These are phyloP conservation scores for Nicotiana tomentosiformis DNA, from an alignment of 257 asterid species.

Conservation along the genomic window DNA sequence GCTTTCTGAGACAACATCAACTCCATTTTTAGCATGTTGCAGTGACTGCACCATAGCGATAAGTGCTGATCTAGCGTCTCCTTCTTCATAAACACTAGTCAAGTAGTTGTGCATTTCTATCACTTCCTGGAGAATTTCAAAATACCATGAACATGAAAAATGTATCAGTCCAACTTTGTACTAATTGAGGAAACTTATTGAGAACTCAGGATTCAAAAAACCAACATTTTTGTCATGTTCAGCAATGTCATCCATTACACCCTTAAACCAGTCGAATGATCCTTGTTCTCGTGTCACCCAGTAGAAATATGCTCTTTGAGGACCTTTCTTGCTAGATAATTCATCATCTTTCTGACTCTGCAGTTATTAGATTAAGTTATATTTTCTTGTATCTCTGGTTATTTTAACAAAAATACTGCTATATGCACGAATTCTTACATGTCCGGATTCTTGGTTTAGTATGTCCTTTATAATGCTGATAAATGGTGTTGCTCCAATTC, in stretches of 20 bases:
- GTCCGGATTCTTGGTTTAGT: slow-evolving; percentile 37
- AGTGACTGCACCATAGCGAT: slow-evolving; percentile 87
- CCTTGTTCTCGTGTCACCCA: slow-evolving; percentile 98
- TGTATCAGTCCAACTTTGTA: not conserved
- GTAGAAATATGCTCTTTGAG: slow-evolving; percentile 74
- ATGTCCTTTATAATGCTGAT: slow-evolving; percentile 81
- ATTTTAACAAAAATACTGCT: not conserved
- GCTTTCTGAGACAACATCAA: slow-evolving; percentile 83
- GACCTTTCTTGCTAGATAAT: slow-evolving; percentile 27
- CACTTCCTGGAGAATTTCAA: slow-evolving; percentile 40
- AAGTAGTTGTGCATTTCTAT: slow-evolving; percentile 91
- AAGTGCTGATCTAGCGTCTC: slow-evolving; percentile 92
- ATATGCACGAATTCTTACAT: slow-evolving; percentile 29
- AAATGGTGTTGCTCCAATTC: slow-evolving; percentile 95
- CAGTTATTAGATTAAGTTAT: slow-evolving; percentile 4
- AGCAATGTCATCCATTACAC: slow-evolving; percentile 93
- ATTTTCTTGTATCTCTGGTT: not conserved
- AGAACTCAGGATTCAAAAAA: not conserved
- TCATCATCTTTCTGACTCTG: slow-evolving; percentile 24
- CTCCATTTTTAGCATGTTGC: slow-evolving; percentile 85
- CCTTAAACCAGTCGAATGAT: slow-evolving; percentile 94
- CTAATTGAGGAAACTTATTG: not conserved
- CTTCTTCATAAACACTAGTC: slow-evolving; percentile 90
- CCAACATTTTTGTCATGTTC: slow-evolving; percentile 67
- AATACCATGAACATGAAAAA: not conserved